Evolutionary conservation across 1,284 basidiomycete genomes (phyloP), one percentile per base, ranked within the genome.

Genomic region (Marasmius oreades): DNA sequence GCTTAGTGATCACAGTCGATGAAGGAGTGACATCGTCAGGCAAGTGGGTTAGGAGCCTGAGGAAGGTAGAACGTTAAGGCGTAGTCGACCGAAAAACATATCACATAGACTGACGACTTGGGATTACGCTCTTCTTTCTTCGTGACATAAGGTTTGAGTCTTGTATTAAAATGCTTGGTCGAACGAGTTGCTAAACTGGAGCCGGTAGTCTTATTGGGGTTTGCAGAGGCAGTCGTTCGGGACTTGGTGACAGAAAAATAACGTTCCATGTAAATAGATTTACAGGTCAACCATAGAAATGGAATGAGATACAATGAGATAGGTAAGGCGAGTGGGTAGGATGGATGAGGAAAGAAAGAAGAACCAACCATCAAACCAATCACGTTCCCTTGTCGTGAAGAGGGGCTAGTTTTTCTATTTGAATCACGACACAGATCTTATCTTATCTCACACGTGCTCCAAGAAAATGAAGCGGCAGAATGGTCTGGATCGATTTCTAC

Each of bases 1-100:
- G 76, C 56, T 75, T 82, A 11, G 79, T 87, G 46, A 86, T 63
- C 14, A 73, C 70, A 31, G 73, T 66, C 1, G 73, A 66, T n/a
- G 78, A 79, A 5, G 73, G 69, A 57, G 73, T 74, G 61, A 68
- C 51, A 62, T 59, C 53, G 73, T 72, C 43, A 44, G 66, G 71
- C 2, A 73, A 58, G 28, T 75, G 68, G 44, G 58, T 55, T 10
- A 58, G 44, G 10, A 56, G 48, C 10, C 57, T 61, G n/a, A 20
- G 20, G 7, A 20, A 37, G 7, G 26, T 46, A 36, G 16, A 37
- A 22, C 31, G 24, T 18, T 22, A 12, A 51, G 24, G 39, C 37
- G 6, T 16, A 42, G 39, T 14, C 5, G 37, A 14, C 14, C 36
- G 16, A 1, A 24, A 36, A 12, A 23, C n/a, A 5, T 31, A 12